Evolutionary conservation across 495 filamentous ascomycete species (phyloP), one percentile per base, ranked within the genome.

Genomic region (Aspergillus ellipticus): DNA sequence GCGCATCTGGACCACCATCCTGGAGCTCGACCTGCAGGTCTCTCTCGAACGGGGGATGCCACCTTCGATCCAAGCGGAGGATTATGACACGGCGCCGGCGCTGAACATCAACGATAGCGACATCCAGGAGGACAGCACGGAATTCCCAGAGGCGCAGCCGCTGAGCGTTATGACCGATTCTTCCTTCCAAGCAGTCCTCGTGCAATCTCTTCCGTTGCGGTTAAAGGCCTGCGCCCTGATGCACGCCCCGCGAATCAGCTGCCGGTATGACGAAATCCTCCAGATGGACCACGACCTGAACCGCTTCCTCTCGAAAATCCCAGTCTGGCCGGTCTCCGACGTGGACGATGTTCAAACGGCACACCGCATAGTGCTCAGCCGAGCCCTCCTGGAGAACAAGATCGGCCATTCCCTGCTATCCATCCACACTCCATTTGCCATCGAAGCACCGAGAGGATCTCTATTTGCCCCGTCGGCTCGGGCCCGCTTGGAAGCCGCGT

Each of bases 1-100:
- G 42, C 75, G 87, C 19, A 71, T 90, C 11, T 89, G 86, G 86
- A 80, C 77, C n/a, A 85, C 83, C 1, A 81, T 87, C 15, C 54
- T 88, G 29, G 85, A 87, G 64, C 69, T 87, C 6, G 73, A 78
- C 21, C 60, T 86, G n/a, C 80, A 85, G 53, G 76, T 85, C 5
- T 77, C 82, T 42, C 54, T 87, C 22, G 81, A 83, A 45, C 74
- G 81, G 1, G 85, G 84, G 0, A 82, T 82, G 57, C 78, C 82
- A 0, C 80, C 83, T 10, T 70, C 82, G 10, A 49, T 87, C 9
- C 73, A 81, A 4, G 56, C 68, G 4, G 67, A 72, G 0, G 83
- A 87, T 60, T 87, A 79, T 53, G 84, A 87, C 53, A 82, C 81
- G 3, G 68, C 73, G 6, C 73, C 76, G 6, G 78, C 80, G 10